Evolutionary conservation across 2,329 filamentous ascomycete genomes (phyloP), one percentile per base, ranked within the genome.

Genomic region (Colletotrichum falcatum): DNA sequence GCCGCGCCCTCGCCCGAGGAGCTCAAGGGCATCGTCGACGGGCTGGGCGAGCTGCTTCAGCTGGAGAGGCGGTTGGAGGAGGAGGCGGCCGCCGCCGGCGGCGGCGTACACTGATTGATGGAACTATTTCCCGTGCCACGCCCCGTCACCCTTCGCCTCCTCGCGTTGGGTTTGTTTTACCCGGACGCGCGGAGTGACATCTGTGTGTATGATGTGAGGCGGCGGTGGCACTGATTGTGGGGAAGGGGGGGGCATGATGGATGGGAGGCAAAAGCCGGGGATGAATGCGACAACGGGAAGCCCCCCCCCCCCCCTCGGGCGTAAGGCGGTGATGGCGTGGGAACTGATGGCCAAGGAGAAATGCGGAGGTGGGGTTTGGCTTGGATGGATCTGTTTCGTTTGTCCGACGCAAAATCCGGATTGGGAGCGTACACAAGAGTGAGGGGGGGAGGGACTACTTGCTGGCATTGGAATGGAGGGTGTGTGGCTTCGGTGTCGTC

Each of bases 11-110:
- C 77, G 37, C 75, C 74, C 16, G 78, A 80, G 48, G 75, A 79
- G 55, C 75, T 81, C 26, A 74, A 79, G 51, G 75, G 69, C 66
- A 81, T 83, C 65, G 73, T 76, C 33, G 76, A 76, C 70, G 81
- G 82, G 61, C 81, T 84, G 66, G 74, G 78, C 33, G 77, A 82
- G 23, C 76, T 79, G 30, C 74, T 79, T 69, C 74, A 72, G 14
- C 72, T 79, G 8, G 80, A 81, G 73, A 76, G 76, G 75, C 75
- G 74, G 33, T 65, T 83, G 49, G 78, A 78, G 65, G 73, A 70
- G 11, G 53, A 63, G 48, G 58, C 58, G 56, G 12, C 18, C 0
- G 35, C 35, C 6, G 35, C 6, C 28, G 61, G n/a, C 23, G 26
- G 65, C 20, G 42, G 59, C 20, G 55, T 28, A 26, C 65, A 14